Evolutionary conservation across 805 yeast genomes (phyloP).

Genomic region (Zygosaccharomyces kombuchaensis): DNA sequence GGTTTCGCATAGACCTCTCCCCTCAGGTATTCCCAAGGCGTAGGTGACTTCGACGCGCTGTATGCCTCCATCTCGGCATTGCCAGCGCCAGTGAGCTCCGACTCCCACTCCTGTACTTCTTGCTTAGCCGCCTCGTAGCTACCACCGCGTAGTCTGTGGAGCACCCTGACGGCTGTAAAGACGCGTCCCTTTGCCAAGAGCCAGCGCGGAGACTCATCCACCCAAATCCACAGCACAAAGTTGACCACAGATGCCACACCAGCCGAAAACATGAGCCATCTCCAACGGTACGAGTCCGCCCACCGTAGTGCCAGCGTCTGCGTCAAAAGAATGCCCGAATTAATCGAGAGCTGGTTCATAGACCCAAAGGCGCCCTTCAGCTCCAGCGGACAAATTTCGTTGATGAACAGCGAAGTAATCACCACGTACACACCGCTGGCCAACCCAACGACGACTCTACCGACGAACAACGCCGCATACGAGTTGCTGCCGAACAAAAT

Average conservation of each 20-base stretch:
- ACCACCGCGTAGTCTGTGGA: constrained; percentile 37
- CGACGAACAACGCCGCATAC: constrained; percentile 46
- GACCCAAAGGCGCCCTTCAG: constrained; percentile 79
- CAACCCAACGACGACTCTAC: constrained; percentile 74
- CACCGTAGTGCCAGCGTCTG: constrained; percentile 68
- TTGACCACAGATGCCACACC: constrained; percentile 49
- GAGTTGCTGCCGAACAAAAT: constrained; percentile 50
- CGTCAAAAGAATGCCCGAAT: constrained; percentile 76
- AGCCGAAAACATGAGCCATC: constrained; percentile 63
- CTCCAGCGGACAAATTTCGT: constrained; percentile 69
- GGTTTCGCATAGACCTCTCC: constrained; percentile 52
- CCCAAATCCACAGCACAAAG: constrained; percentile 40
- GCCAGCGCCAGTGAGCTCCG: constrained; percentile 8
- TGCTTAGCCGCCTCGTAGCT: constrained; percentile 27
- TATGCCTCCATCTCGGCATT: constrained; percentile 2
- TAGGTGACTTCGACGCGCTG: constrained; percentile 8
- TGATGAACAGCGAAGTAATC: constrained; percentile 74
- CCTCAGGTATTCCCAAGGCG: constrained; percentile 45
- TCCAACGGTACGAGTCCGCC: constrained; percentile 68
- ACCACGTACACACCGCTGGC: constrained; percentile 89
- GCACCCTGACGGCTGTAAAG: constrained; percentile 39
- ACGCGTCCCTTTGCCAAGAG: constrained; percentile 37
- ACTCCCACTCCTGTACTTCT: constrained; percentile 20
- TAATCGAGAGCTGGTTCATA: constrained; percentile 83
- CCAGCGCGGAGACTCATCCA: constrained; percentile 87